phyloP scores from a whole-genome alignment of 148 eudicot genomes.

The Diospyros lotus region DNA sequence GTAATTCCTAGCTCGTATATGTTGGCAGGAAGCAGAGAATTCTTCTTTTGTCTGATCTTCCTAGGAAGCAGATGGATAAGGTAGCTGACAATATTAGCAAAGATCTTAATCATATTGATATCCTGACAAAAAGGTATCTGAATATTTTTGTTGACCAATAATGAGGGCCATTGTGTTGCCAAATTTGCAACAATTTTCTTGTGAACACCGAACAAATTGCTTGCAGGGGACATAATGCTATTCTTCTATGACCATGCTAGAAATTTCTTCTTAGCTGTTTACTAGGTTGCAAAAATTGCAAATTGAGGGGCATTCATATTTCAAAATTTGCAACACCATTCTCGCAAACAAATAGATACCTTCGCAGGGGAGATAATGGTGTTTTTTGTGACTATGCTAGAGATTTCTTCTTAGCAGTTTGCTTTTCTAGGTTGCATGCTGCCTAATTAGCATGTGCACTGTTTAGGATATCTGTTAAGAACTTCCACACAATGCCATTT shows the following conservation, averaged over 20 bases:
- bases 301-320: too few relatives aligned
- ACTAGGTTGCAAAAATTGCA: too few relatives aligned
- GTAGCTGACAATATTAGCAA: slow-evolving; percentile 66
- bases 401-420: background rate
- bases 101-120: slow-evolving; percentile 82
- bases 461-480: too few relatives aligned
- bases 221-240: background rate
- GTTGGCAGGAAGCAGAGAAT: slow-evolving; percentile 78
- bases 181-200: background rate
- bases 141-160: slow-evolving; percentile 5
- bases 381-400: background rate
- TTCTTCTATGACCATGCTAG: slow-evolving; percentile 3
- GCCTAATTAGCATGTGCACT: background rate
- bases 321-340: background rate
- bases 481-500: too few relatives aligned
- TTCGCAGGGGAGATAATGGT: background rate
- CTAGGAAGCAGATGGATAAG: slow-evolving; percentile 83
- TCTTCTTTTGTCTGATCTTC: slow-evolving; percentile 85
- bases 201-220: background rate
- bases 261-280: background rate
- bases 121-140: slow-evolving; percentile 78
- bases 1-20: slow-evolving; percentile 2
- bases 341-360: background rate
- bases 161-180: too few relatives aligned
- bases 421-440: slow-evolving; percentile 5